Base-by-base conservation (phyloP, 2,329 filamentous ascomycete species). In the Aspergillus sp. region DNA sequence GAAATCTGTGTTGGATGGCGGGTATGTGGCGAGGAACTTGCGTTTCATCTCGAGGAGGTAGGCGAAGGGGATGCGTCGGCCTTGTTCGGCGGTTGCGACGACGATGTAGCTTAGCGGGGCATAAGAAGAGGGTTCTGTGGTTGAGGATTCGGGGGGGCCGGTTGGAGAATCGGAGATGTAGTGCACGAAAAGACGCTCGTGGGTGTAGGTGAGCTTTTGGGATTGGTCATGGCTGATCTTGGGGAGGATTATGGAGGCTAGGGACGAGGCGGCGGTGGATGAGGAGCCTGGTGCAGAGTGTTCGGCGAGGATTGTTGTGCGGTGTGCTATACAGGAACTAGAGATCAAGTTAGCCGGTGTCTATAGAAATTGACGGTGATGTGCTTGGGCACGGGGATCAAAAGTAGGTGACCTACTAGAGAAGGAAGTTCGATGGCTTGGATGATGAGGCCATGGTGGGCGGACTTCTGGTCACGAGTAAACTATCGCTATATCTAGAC, bases 191-290 rank as follows among this genome's bases (percentile, higher is more conserved):
- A 96, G 88, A 59, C 88, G 82, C 77, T 92, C 90, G 76, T 97
- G 92, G 41, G 91, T 96, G 80, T 96, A 97, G 55, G 93, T 98
- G 64, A 96, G 86, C 78, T 97, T 97, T 71, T 96, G 87, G 1
- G 92, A 83, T 31, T 83, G 80, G 63, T 82, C 78, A 79, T 99
- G 95, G 56, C 84, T 83, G 81, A 99, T 96, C 76, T 96, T 96
- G 58, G 96, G 95, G 45, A 99, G 91, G 79, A 99, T 92, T 68
- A 97, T 82, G 45, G 92, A 95, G 65, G 93, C 91, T 68, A 98
- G 89, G 12, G 89, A 92, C 4, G 91, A 96, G 62, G 92, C 90
- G 67, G 91, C 92, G 57, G 91, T 90, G 66, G 91, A 87, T 43
- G 89, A 91, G 9, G 90, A 88, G 61, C 92, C 90, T 2, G 91